Base-by-base conservation (phyloP, 2,329 filamentous ascomycete species). In the Gnomoniopsis smithogilvyi region DNA sequence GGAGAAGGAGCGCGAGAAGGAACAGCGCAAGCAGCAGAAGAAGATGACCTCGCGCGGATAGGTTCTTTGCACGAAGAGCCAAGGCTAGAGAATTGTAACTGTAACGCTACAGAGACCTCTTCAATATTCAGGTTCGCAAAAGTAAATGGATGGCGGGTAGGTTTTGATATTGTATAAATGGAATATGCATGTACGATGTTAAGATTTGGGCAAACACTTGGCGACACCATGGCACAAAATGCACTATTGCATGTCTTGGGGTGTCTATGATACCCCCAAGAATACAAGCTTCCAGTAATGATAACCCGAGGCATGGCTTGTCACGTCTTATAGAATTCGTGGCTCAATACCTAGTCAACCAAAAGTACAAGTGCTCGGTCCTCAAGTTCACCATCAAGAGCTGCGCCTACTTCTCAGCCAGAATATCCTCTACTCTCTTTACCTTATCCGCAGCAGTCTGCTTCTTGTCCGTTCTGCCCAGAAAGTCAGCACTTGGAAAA, bases 371-470 rank as follows among this genome's bases (percentile, higher is more conserved):
- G 41, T 45, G 41, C 24, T 15, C 45, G 3, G 10, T 24, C 21
- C 17, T 10, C 22, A 11, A n/a, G 47, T 15, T 14, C 26, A 34
- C 47, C 12, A 12, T 19, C 11, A n/a, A 21, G 11, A 33, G 3
- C 21, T 24, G 14, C 17, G 41, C 51, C 51, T 64, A 30, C 33
- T 59, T 64, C 57, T 67, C 66, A 1, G 72, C 74, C 62, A 85
- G 67, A n/a, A 85, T 67, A 14, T 78, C 76, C 69, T 84, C 72
- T 4, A 85, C 80, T 52, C 81, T 74, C 73, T 80, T 80, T 19
- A 96, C 90, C 77, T 96, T 96, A 64, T 96, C 90, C 69, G 87
- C 82, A 38, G 90, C 89, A 2, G 85, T 85, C 76, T 96, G 92
- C 71, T 81, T 83, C 82, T 96, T 96, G 71, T 96, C 92, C 67